phyloP scores from a whole-genome alignment of 768 basidiomycete genomes.

The Myochromella boudieri region DNA sequence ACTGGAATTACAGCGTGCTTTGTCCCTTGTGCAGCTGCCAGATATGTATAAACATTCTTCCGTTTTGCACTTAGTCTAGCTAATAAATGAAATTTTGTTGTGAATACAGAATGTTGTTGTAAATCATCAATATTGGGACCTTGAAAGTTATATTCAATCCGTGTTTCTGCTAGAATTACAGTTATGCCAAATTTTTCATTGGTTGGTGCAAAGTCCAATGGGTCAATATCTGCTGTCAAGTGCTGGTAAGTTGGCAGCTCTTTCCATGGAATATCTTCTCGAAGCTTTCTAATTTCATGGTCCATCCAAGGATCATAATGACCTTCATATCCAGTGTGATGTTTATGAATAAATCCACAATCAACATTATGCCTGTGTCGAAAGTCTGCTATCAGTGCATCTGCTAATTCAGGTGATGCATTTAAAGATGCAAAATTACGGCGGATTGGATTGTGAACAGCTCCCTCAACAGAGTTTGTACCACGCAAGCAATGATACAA shows the following conservation, averaged over 20 bases:
- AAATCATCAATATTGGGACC: not conserved
- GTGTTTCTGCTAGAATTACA: not conserved
- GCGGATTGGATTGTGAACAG: too few relatives aligned
- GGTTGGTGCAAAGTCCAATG: slow-evolving; percentile 1
- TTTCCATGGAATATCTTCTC: slow-evolving; percentile 1
- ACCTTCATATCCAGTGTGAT: not conserved
- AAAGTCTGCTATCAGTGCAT: slow-evolving; percentile 18
- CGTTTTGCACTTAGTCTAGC: not conserved
- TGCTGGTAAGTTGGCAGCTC: not conserved
- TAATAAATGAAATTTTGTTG: not conserved
- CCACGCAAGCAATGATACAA: slow-evolving; percentile 19
- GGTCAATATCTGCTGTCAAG: not conserved
- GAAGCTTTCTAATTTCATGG: slow-evolving; percentile 1
- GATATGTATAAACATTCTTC: not conserved
- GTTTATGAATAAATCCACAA: slow-evolving; percentile 8
- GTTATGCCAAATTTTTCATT: not conserved
- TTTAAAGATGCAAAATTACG: slow-evolving; percentile 22
- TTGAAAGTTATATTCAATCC: slow-evolving; percentile 1
- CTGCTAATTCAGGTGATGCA: slow-evolving; percentile 21
- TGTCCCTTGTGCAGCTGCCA: not conserved
- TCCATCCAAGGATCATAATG: slow-evolving; percentile 4
- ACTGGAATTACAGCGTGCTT: not conserved
- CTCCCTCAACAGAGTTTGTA: slow-evolving; percentile 22
- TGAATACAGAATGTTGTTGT: not conserved
- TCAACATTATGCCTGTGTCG: slow-evolving; percentile 16